Evolutionary conservation across 805 yeast genomes (phyloP).

Genomic region (Saccharomycopsis olivae): DNA sequence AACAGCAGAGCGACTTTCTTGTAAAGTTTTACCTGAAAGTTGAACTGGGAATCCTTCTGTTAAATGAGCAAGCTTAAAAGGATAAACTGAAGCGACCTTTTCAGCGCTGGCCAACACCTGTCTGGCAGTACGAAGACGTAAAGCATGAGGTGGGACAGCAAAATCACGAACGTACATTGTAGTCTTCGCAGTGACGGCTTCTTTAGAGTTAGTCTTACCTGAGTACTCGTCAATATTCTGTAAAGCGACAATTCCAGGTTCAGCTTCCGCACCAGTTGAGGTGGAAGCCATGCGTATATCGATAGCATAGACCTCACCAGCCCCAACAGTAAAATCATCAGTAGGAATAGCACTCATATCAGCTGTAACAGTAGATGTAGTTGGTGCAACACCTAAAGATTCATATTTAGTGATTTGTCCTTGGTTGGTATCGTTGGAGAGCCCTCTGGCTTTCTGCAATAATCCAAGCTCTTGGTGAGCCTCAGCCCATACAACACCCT

Average conservation of each 20-base stretch:
- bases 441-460: constrained; percentile 31
- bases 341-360: constrained; percentile 57
- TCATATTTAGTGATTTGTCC: constrained; percentile 1
- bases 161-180: constrained; percentile 78
- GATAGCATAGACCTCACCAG: constrained; percentile 81
- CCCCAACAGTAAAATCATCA: constrained; percentile 57
- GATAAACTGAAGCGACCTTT: constrained; percentile 71
- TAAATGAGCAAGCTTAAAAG: constrained; percentile 76
- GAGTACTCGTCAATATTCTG: constrained; percentile 54
- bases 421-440: neutral
- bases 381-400: constrained; percentile 24
- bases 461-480: constrained; percentile 61
- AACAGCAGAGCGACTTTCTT: constrained; percentile 26
- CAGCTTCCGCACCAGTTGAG: constrained; percentile 43
- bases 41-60: constrained; percentile 52
- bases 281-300: constrained; percentile 79
- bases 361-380: no score
- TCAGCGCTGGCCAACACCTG: constrained; percentile 61
- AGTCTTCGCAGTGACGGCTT: constrained; percentile 43
- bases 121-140: constrained; percentile 69
- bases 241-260: constrained; percentile 58
- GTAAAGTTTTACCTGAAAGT: constrained; percentile 25
- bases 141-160: constrained; percentile 57
- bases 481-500: constrained; percentile 86
- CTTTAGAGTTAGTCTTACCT: constrained; percentile 46